phyloP scores from a whole-genome alignment of 2,329 filamentous ascomycete genomes.

The Sporothrix schenckii region DNA sequence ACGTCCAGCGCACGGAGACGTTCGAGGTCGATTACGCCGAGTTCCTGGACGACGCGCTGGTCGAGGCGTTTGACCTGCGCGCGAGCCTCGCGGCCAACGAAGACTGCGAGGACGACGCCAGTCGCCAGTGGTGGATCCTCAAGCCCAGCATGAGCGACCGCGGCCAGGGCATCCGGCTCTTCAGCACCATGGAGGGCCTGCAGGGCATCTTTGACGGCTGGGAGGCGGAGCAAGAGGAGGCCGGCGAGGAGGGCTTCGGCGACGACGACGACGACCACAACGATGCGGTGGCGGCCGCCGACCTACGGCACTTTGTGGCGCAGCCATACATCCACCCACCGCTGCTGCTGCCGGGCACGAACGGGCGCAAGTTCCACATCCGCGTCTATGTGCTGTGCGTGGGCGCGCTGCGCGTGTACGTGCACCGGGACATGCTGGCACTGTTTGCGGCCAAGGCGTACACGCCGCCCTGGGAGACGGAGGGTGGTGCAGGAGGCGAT shows the following conservation, averaged over 20 bases:
- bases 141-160: conserved; percentile 98
- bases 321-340: conserved; percentile 94
- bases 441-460: conserved; percentile 84
- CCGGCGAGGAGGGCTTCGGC: conserved; percentile 67
- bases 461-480: conserved; percentile 57
- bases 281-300: conserved; percentile 75
- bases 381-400: conserved; percentile 84
- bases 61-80: conserved; percentile 85
- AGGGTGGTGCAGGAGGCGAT: conserved; percentile 28
- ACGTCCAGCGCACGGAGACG: conserved; percentile 77
- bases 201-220: conserved; percentile 87
- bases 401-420: conserved; percentile 77
- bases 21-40: conserved; percentile 97
- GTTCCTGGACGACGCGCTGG: conserved; percentile 88
- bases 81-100: conserved; percentile 73
- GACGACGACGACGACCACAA: conserved; percentile 51
- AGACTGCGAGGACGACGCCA: conserved; percentile 36
- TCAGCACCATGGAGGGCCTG: conserved; percentile 82
- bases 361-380: conserved; percentile 87
- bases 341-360: conserved; percentile 66
- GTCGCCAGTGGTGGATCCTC: conserved; percentile 91
- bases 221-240: conserved; percentile 62
- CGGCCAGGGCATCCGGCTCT: conserved; percentile 88
- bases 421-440: conserved; percentile 89
- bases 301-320: conserved; percentile 92